Conservation (phyloP, 2,329 filamentous ascomycete genomes). For the Pleurostoma richardsiae region DNA sequence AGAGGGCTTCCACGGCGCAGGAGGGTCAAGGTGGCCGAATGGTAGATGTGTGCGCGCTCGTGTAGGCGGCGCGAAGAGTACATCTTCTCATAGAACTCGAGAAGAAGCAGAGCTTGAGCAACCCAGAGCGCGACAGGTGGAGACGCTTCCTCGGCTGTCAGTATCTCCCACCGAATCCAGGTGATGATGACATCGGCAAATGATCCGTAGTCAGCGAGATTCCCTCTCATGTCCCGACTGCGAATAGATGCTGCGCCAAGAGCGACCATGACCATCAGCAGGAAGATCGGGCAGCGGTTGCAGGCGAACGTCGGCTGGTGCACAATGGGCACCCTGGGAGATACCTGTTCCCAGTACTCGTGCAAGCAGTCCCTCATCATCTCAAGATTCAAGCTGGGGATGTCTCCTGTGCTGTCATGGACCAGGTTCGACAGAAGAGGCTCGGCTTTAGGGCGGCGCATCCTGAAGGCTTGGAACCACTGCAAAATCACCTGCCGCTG, state of each 20-base stretch:
- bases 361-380: conserved; percentile 82
- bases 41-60: conserved; percentile 85
- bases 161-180: conserved; percentile 76
- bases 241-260: conserved; percentile 79
- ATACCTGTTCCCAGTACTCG: conserved; percentile 86
- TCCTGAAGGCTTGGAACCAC: conserved; percentile 36
- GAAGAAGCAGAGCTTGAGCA: conserved; percentile 74
- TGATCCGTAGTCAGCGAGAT: conserved; percentile 34
- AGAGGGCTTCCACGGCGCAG: conserved; percentile 83
- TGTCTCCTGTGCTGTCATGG: conserved; percentile 33
- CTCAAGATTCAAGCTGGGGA: conserved; percentile 57
- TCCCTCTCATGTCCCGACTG: conserved; percentile 53
- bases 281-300: conserved; percentile 70
- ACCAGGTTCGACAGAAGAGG: conserved; percentile 24
- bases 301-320: conserved; percentile 84
- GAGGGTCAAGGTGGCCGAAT: conserved; percentile 77
- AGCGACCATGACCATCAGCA: conserved; percentile 77
- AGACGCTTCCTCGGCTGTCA: conserved; percentile 74
- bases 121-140: conserved; percentile 85
- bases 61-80: conserved; percentile 78
- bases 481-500: conserved; percentile 38
- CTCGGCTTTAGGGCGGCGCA: conserved; percentile 35
- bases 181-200: conserved; percentile 59
- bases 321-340: conserved; percentile 79
- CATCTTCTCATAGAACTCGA: conserved; percentile 92